phyloP scores from a whole-genome alignment of 768 basidiomycete genomes.

The Boletus tomentosulus region DNA sequence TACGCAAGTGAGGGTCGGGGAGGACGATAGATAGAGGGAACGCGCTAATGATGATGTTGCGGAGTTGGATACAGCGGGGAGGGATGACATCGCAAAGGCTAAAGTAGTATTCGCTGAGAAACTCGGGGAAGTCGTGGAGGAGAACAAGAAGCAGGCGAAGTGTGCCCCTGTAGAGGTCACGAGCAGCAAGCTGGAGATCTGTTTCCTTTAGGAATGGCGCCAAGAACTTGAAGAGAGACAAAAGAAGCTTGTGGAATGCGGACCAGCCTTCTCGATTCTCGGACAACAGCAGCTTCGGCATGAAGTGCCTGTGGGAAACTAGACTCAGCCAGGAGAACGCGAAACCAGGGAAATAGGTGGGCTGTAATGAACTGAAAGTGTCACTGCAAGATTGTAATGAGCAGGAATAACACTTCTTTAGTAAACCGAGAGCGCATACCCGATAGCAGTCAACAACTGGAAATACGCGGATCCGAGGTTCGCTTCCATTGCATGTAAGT shows the following conservation, averaged over 20 bases:
- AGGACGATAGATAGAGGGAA: slow-evolving; percentile 80
- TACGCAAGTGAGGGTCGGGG: slow-evolving; percentile 83
- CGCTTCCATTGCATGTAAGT: slow-evolving; percentile 81
- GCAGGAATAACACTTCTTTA: background rate
- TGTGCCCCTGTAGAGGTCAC: slow-evolving; percentile 87
- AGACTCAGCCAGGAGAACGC: slow-evolving; percentile 98
- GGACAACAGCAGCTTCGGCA: slow-evolving; percentile 88
- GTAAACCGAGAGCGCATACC: slow-evolving; percentile 48
- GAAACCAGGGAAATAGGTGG: slow-evolving; percentile 95
- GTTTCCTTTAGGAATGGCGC: slow-evolving; percentile 84
- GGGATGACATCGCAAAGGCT: slow-evolving; percentile 93
- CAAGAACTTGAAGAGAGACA: slow-evolving; percentile 94
- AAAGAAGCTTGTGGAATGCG: slow-evolving; percentile 89
- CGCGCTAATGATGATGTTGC: slow-evolving; percentile 94
- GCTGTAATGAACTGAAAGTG: slow-evolving; percentile 93
- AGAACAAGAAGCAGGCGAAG: slow-evolving; percentile 90
- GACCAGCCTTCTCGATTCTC: slow-evolving; percentile 96
- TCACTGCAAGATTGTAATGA: slow-evolving; percentile 50
- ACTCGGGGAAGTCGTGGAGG: slow-evolving; percentile 98
- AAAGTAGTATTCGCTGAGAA: slow-evolving; percentile 95
- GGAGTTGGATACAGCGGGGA: slow-evolving; percentile 87
- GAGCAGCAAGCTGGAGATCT: slow-evolving; percentile 73
- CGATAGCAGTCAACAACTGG: slow-evolving; percentile 80
- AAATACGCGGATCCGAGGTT: slow-evolving; percentile 88
- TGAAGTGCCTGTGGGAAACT: slow-evolving; percentile 93